These are phyloP conservation scores for Dichotomocladium elegans DNA, from an alignment of 371 early-diverging fungal species.

Conservation along the genomic window DNA sequence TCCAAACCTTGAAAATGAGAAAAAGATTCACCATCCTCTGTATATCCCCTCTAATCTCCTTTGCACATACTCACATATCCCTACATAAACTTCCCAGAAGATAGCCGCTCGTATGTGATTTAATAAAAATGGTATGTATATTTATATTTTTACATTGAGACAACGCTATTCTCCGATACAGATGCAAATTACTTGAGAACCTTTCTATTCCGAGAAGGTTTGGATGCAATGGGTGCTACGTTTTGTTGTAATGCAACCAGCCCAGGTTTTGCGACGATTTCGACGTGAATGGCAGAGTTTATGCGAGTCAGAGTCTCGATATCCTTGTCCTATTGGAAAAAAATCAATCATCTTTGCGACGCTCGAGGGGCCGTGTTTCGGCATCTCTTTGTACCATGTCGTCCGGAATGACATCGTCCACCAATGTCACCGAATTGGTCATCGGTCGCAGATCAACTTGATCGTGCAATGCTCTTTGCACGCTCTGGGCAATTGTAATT, in stretches of 20 bases:
- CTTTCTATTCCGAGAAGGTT: slow-evolving; percentile 31
- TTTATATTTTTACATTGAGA: no score
- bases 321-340: slow-evolving; percentile 30
- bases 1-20: no score
- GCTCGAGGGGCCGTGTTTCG: no score
- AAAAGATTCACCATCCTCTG: no score
- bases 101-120: background rate
- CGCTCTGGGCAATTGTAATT: slow-evolving; percentile 47
- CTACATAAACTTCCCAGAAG: background rate
- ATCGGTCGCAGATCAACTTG: slow-evolving; percentile 44
- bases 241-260: slow-evolving; percentile 23
- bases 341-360: background rate
- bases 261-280: slow-evolving; percentile 30
- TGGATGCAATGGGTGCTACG: slow-evolving; percentile 23
- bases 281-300: slow-evolving; percentile 40
- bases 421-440: slow-evolving; percentile 46
- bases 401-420: slow-evolving; percentile 55
- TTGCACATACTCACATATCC: background rate
- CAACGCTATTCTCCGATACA: no score
- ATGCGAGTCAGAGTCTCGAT: slow-evolving; percentile 27
- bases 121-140: background rate
- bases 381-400: slow-evolving; percentile 27
- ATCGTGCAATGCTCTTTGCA: slow-evolving; percentile 38
- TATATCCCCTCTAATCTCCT: no score
- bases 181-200: background rate